Evolutionary conservation across 495 filamentous ascomycete genomes (phyloP).

Genomic region (Penicillium coprophilum): DNA sequence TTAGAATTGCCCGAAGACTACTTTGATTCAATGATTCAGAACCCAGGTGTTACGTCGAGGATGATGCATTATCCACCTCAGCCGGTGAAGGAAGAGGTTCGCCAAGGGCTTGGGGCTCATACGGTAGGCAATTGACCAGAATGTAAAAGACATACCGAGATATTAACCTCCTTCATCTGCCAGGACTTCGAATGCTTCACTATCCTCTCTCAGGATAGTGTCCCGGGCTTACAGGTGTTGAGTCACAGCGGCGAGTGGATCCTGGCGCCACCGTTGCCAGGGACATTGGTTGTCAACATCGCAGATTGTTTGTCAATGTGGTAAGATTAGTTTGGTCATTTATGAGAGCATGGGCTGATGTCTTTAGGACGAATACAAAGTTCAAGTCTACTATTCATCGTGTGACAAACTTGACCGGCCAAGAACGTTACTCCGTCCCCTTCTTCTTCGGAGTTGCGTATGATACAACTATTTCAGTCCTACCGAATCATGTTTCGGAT

Average conservation of each 20-base stretch:
- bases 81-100: slow-evolving; percentile 29
- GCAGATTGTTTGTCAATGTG: slow-evolving; percentile 34
- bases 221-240: background rate
- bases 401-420: slow-evolving; percentile 46
- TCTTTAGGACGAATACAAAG: slow-evolving; percentile 35
- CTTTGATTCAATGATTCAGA: slow-evolving; percentile 43
- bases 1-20: slow-evolving; percentile 42
- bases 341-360: background rate
- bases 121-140: slow-evolving; percentile 23
- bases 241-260: background rate
- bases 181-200: slow-evolving; percentile 2
- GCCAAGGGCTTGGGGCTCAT: slow-evolving; percentile 49
- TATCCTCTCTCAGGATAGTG: background rate
- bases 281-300: background rate
- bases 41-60: slow-evolving; percentile 44
- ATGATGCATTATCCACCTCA: slow-evolving; percentile 49
- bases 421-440: slow-evolving; percentile 48
- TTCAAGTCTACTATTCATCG: slow-evolving; percentile 53
- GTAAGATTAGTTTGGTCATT: slow-evolving; percentile 18
- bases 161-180: background rate
- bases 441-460: slow-evolving; percentile 48
- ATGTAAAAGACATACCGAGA: background rate
- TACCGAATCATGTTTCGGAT: slow-evolving; percentile 21
- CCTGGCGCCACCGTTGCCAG: background rate
- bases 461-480: slow-evolving; percentile 26